Evolutionary conservation across 768 basidiomycete species (phyloP).

Genomic region (Auriculariales sp.): DNA sequence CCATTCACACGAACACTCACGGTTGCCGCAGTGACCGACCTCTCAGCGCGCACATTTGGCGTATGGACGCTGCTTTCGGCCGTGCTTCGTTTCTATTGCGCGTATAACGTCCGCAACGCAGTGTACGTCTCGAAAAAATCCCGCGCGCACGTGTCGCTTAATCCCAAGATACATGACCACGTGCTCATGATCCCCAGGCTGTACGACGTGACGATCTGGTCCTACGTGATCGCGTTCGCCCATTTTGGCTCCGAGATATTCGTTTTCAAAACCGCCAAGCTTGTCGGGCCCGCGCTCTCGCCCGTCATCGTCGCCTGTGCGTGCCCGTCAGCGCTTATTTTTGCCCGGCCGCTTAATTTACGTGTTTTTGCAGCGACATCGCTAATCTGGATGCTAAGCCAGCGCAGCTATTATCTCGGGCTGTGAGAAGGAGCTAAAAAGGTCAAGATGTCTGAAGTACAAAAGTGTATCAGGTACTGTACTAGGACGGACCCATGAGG

Average conservation of each 20-base stretch:
- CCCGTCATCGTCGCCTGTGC: conserved; percentile 80
- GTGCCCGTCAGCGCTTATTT: conserved; percentile 30
- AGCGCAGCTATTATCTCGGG: conserved; percentile 66
- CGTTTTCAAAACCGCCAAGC: conserved; percentile 61
- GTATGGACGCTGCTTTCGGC: conserved; percentile 84
- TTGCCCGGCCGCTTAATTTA: too few relatives aligned
- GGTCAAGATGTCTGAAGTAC: too few relatives aligned
- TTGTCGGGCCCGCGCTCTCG: conserved; percentile 44
- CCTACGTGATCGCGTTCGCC: conserved; percentile 79
- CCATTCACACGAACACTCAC: conserved; percentile 35
- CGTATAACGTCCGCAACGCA: conserved; percentile 73
- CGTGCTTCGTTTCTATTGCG: conserved; percentile 71
- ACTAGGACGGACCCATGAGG: too few relatives aligned
- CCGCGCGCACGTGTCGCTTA: conserved; percentile 6
- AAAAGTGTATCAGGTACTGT: too few relatives aligned
- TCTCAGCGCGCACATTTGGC: conserved; percentile 83
- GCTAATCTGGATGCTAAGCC: conserved; percentile 73
- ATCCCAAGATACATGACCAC: not conserved
- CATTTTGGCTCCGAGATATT: conserved; percentile 82
- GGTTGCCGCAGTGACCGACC: conserved; percentile 48
- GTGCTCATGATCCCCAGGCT: conserved; percentile 32
- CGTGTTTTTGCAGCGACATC: conserved; percentile 35
- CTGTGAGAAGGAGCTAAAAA: too few relatives aligned
- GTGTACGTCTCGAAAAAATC: conserved; percentile 26
- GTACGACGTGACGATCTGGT: conserved; percentile 78